phyloP scores from a whole-genome alignment of 2,329 filamentous ascomycete species.

The Dactylellina drechsleri region DNA sequence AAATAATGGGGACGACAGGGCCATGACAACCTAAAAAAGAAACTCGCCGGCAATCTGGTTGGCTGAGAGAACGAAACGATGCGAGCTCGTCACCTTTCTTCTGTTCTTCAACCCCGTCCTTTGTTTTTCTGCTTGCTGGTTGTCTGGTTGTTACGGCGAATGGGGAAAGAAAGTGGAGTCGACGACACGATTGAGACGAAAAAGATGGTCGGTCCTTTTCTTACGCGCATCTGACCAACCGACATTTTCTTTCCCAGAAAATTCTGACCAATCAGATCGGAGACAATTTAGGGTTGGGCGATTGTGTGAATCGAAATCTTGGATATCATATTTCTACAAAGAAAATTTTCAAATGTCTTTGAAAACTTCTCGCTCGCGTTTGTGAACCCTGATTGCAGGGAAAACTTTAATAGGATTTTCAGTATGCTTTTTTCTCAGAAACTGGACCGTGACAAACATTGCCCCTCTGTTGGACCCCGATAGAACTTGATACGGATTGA shows the following conservation, averaged over 20 bases:
- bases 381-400: conserved; percentile 23
- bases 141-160: conserved; percentile 34
- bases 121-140: conserved; percentile 16
- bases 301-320: background rate
- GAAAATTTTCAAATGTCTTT: background rate
- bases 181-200: conserved; percentile 50
- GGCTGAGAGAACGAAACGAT: conserved; percentile 21
- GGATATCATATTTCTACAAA: conserved; percentile 33
- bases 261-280: conserved; percentile 27
- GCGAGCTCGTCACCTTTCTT: conserved; percentile 50
- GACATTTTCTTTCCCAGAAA: conserved; percentile 8
- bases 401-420: conserved; percentile 43
- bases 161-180: conserved; percentile 45
- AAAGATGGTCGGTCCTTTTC: conserved; percentile 10
- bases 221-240: conserved; percentile 49
- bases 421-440: conserved; percentile 39
- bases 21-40: conserved; percentile 53
- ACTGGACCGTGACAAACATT: conserved; percentile 38
- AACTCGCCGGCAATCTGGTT: conserved; percentile 42
- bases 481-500: conserved; percentile 26
- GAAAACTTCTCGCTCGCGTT: conserved; percentile 11
- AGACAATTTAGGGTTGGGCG: conserved; percentile 39
- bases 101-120: conserved; percentile 4
- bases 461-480: conserved; percentile 22
- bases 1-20: conserved; percentile 35